Percentiles rank a stretch among this genome's conserved stretches.
These are phyloP conservation scores for Backusella morwellensis DNA, from an alignment of 192 early-diverging fungal genomes.

Conservation along the genomic window DNA sequence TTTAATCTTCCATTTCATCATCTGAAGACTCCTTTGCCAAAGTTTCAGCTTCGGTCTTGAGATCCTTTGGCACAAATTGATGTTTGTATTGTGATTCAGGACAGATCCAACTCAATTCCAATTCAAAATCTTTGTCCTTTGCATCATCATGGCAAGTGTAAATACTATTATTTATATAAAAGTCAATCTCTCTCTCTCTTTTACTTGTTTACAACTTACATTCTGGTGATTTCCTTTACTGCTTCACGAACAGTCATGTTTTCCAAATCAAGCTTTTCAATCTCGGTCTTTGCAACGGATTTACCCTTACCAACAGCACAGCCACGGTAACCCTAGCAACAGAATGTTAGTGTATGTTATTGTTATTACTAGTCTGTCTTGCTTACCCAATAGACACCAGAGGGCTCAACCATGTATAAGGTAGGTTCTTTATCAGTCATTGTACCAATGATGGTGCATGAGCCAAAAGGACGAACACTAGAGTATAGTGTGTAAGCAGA, in stretches of 20 bases:
- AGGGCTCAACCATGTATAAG: constrained; percentile 96
- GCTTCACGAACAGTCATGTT: constrained; percentile 82
- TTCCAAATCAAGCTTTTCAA: constrained; percentile 92
- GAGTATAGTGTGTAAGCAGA: constrained; percentile 98
- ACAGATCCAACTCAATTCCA: constrained; percentile 96
- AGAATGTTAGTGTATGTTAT: neutral
- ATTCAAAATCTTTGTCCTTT: constrained; percentile 99
- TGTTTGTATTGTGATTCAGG: constrained; percentile 77
- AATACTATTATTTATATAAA: constrained; percentile 57
- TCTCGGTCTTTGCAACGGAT: constrained; percentile 97
- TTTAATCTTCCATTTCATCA: constrained; percentile 56
- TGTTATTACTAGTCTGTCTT: neutral
- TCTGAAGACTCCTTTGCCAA: constrained; percentile 66
- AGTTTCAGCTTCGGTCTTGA: constrained; percentile 82
- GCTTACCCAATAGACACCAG: constrained; percentile 88
- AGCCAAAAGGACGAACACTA: constrained; percentile 91
- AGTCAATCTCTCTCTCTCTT: neutral
- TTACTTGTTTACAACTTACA: constrained; percentile 53
- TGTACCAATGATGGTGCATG: constrained; percentile 78
- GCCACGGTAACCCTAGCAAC: constrained; percentile 84
- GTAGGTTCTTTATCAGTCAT: constrained; percentile 72
- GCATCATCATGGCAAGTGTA: constrained; percentile 93
- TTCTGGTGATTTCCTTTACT: constrained; percentile 91
- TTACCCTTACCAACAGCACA: constrained; percentile 96
- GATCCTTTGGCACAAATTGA: constrained; percentile 82